A percentile compares a stretch with the other conserved stretches of the same genome.
Conservation (phyloP, 805 yeast genomes). For the Teunomyces gatunensis region DNA sequence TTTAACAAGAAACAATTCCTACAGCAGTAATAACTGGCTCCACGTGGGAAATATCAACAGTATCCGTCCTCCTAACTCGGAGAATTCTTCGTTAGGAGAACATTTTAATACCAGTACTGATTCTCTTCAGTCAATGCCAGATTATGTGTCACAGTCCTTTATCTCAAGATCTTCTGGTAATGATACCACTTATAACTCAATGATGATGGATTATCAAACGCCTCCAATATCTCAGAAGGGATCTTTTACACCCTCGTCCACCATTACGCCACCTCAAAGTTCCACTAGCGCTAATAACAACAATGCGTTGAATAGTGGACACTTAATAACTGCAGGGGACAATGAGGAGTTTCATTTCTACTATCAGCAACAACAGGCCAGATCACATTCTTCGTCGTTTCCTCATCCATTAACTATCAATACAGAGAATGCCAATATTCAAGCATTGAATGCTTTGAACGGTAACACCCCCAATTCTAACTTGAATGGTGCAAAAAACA, state of each 20-base stretch:
- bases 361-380: slow-evolving; percentile 14
- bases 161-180: slow-evolving; percentile 29
- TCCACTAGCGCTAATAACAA: slow-evolving; percentile 6
- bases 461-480: slow-evolving; percentile 11
- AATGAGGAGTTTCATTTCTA: slow-evolving; percentile 31
- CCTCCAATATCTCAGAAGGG: slow-evolving; percentile 37
- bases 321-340: slow-evolving; percentile 15
- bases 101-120: slow-evolving; percentile 32
- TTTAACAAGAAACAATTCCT: slow-evolving; percentile 41
- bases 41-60: slow-evolving; percentile 43
- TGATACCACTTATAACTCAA: slow-evolving; percentile 25
- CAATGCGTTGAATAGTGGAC: slow-evolving; percentile 6
- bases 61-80: slow-evolving; percentile 21
- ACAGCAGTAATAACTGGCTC: slow-evolving; percentile 36
- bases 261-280: slow-evolving; percentile 11
- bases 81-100: slow-evolving; percentile 10
- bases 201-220: slow-evolving; percentile 42
- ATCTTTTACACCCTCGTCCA: slow-evolving; percentile 18
- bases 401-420: slow-evolving; percentile 38
- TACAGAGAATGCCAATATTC: slow-evolving; percentile 31
- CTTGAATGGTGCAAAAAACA: neutral
- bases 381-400: slow-evolving; percentile 23
- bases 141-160: slow-evolving; percentile 41
- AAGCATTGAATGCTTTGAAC: slow-evolving; percentile 22
- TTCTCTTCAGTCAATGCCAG: slow-evolving; percentile 44